A percentile compares a stretch with the other conserved stretches of the same genome.
Evolutionary conservation across 2,329 filamentous ascomycete genomes (phyloP).

Genomic region (Apiospora pterosperma): DNA sequence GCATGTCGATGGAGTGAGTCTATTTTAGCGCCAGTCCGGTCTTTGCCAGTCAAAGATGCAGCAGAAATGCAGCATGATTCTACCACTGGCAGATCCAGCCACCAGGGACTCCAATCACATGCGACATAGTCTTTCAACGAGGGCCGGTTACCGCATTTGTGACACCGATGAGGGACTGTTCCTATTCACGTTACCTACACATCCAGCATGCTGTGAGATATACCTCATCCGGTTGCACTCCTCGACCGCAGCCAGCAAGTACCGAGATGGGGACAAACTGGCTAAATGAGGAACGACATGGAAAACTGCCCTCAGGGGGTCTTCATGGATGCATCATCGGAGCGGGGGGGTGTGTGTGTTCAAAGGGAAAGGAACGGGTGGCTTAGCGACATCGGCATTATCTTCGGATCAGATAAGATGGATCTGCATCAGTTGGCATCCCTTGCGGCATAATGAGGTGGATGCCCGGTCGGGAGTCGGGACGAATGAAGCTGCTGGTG

Average conservation of each 20-base stretch:
- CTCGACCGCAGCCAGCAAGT: not conserved
- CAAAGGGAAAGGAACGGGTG: not conserved
- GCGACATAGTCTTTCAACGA: not conserved
- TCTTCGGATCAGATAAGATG: conserved; percentile 55
- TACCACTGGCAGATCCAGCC: no score
- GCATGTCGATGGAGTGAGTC: not conserved
- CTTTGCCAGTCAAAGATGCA: not conserved
- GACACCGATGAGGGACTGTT: not conserved
- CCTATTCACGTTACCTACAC: not conserved
- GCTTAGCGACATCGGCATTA: conserved; percentile 43
- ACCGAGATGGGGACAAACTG: not conserved
- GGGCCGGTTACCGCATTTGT: not conserved
- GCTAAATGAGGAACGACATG: not conserved
- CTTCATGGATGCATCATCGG: conserved; percentile 10
- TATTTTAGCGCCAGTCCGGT: not conserved
- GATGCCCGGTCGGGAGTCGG: not conserved
- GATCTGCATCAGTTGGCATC: conserved; percentile 20
- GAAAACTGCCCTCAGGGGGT: not conserved
- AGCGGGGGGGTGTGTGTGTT: conserved; percentile 1
- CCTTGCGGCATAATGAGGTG: not conserved
- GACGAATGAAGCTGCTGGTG: not conserved
- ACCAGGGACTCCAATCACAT: not conserved
- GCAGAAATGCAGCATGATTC: no score
- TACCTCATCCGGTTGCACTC: no score
- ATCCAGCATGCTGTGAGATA: not conserved